Base-by-base conservation (phyloP, 1,139 yeast species). In the Debaryomycetaceae sp. region DNA sequence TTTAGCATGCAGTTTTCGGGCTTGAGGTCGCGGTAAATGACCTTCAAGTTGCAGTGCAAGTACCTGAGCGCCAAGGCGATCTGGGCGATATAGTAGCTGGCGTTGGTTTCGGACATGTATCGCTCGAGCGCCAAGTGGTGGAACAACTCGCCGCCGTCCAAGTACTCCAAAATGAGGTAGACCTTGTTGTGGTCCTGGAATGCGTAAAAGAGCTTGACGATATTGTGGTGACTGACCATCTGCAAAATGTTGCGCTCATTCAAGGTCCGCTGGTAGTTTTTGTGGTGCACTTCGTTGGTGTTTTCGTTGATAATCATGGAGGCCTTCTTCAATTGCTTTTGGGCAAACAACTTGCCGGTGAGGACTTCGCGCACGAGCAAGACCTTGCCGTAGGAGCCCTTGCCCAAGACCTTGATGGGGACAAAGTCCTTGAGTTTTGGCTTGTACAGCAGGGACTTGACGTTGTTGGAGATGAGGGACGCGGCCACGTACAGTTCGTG, bases 101-200 rank as follows among this genome's bases (percentile, higher is more conserved):
- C 82, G 27, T 77, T 73, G 29, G 73, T 73, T 49, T 87, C 97
- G 27, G 79, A 77, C 41, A 72, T 44, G 31, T 41, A 49, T 29
- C 46, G 33, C 32, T 48, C 52, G 37, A 63, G 63, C 0, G 72
- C 68, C 41, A 87, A 61, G 53, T 87, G 95, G 38, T 77, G 85
- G 49, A 87, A 87, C 28, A 87, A 55, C 51, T 87, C 97, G 11
- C 97, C 97, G 7, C 97, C 97, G 32, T 87, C 93, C 16, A 90
- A 75, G 46, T 82, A 87, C 48, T 87, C 95, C 34, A 87, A 57
- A 16, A 86, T 70, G 32, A 87, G 53, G 47, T 87, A 87, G 22
- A 87, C 69, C 49, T 82, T 85, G 32, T 77, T 68, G 31, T 70
- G 63, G 51, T 87, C 97, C 54, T 87, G 97, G 44, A 87, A 74